Base-by-base conservation (phyloP, 306 rosid genomes). In the Acacia melanoxylon region DNA sequence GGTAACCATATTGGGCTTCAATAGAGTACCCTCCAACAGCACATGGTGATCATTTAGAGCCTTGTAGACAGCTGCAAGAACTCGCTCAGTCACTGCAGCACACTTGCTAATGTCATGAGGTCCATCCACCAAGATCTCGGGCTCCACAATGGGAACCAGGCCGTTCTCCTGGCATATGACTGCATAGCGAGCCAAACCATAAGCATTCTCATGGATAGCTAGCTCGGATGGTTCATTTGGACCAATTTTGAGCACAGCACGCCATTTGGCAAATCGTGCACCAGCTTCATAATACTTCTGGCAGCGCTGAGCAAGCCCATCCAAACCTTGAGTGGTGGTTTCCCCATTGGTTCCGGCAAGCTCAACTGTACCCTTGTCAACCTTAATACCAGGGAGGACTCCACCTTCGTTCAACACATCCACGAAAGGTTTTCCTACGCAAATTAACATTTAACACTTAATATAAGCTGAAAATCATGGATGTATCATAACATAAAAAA, bases 1-100 rank as follows among this genome's bases (percentile, higher is more conserved):
- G 31, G 98, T 94, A 9, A 92, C 98, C 98, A 94, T 94, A 88
- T 94, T 94, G 42, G 98, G 98, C 81, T 94, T 94, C 91, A 94
- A 85, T 3, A 94, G 86, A 20, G 98, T 92, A 6, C 98, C 98
- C 82, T 94, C 98, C 0, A 94, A 87, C 12, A 94, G 81, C 63
- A 90, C 98, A 33, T 89, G 93, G 70, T 94, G 97, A 78, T 92
- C 97, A 31, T 69, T 94, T 9, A 94, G 78, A 8, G 98, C 97
- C 86, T 90, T 94, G 91, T 94, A 94, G 69, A 89, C 85, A 0
- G 97, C 95, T 0, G 98, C 95, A 27, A 94, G 95, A 31, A 94
- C 97, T 0, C 95, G 89, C 68, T 92, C 98, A 0, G 97, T 92
- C 41, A 94, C 97, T 59, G 86, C 94, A 2, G 98, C 98, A 29